A percentile compares a stretch with the other conserved stretches of the same genome.
phyloP scores from a whole-genome alignment of 2,329 filamentous ascomycete genomes.

The Phialophora expanda region DNA sequence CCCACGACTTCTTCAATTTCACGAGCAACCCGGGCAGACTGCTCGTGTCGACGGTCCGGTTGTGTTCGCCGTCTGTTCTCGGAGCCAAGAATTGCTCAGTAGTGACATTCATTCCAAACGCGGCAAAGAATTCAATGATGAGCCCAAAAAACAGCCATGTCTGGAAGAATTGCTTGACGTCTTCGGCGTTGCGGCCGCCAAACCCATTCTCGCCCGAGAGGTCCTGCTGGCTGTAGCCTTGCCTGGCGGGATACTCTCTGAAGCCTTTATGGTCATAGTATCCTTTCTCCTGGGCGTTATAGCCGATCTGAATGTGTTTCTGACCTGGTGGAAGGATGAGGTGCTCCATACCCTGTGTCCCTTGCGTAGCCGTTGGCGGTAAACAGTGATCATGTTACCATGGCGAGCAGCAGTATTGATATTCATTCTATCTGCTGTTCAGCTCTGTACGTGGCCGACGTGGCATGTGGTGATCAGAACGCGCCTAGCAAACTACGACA shows the following conservation, averaged over 20 bases:
- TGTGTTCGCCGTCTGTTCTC: neutral
- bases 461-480: conserved; percentile 1
- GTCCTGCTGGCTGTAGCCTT: neutral
- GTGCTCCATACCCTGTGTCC: neutral
- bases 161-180: conserved; percentile 11
- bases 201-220: neutral
- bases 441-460: neutral
- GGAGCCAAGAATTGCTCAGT: conserved; percentile 5
- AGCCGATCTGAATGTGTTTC: neutral
- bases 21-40: neutral
- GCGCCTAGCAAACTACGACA: neutral
- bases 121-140: conserved; percentile 10
- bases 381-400: neutral
- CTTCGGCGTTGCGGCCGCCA: neutral
- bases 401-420: neutral
- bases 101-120: neutral
- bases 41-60: neutral
- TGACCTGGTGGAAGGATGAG: neutral
- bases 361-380: neutral
- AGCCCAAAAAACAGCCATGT: conserved; percentile 13
- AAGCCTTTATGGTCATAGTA: conserved; percentile 11
- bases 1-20: neutral
- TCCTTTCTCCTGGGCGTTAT: neutral
- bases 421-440: neutral
- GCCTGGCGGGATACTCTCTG: neutral